phyloP scores from a whole-genome alignment of 2,329 filamentous ascomycete species.

The Epichloe festucae region DNA sequence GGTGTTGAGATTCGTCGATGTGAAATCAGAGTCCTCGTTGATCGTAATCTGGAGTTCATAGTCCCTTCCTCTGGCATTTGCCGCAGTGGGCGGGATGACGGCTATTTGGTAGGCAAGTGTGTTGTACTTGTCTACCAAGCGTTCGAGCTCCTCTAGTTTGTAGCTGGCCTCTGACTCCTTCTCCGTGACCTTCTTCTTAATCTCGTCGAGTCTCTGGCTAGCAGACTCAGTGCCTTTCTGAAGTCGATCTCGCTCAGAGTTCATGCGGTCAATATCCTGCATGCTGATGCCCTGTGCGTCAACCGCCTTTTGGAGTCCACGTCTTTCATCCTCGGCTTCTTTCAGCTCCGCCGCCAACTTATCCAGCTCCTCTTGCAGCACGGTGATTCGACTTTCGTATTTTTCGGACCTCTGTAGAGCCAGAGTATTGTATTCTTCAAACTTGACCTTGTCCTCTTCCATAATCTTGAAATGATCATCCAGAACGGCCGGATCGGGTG shows the following conservation, averaged over 20 bases:
- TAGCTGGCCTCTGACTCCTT: conserved; percentile 78
- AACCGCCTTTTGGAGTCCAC: conserved; percentile 68
- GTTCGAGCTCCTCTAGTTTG: conserved; percentile 86
- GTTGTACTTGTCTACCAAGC: conserved; percentile 82
- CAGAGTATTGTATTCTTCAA: conserved; percentile 83
- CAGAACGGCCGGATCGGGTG: conserved; percentile 68
- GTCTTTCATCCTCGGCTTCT: conserved; percentile 71
- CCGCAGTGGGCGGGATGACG: conserved; percentile 71
- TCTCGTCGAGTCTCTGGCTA: conserved; percentile 64
- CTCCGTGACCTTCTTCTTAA: conserved; percentile 69
- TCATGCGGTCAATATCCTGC: conserved; percentile 98
- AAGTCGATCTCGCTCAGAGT: conserved; percentile 83
- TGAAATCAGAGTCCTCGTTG: conserved; percentile 66
- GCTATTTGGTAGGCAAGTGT: conserved; percentile 87
- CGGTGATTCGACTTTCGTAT: conserved; percentile 66
- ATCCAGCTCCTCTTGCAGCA: conserved; percentile 76
- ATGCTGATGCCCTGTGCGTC: conserved; percentile 92
- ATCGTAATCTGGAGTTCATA: conserved; percentile 79
- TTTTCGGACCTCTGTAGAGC: conserved; percentile 80
- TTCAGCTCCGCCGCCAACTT: conserved; percentile 63
- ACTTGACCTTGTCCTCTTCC: conserved; percentile 88
- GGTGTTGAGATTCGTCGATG: conserved; percentile 42
- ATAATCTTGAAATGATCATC: conserved; percentile 87
- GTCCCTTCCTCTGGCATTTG: conserved; percentile 72
- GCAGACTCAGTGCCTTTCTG: conserved; percentile 76